Evolutionary conservation across 2,329 filamentous ascomycete species (phyloP).

Genomic region (Colletotrichum godetiae): DNA sequence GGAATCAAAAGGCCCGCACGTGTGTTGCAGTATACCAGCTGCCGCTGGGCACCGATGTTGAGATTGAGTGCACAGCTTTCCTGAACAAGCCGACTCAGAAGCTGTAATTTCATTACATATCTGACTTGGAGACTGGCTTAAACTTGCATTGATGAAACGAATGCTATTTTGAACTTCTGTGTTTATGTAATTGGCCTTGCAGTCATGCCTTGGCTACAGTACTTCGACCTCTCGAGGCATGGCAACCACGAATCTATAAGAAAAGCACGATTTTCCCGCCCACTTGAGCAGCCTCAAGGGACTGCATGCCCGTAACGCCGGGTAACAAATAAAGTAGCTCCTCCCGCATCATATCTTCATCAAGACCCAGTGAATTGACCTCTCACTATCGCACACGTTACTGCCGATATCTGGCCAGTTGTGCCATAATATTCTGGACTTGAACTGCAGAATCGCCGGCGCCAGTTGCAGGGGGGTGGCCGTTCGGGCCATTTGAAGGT

Average conservation of each 20-base stretch:
- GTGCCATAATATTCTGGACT: conserved; percentile 80
- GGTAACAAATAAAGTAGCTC: conserved; percentile 17
- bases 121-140: neutral
- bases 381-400: conserved; percentile 41
- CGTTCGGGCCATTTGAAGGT: conserved; percentile 37
- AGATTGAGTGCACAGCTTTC: conserved; percentile 75
- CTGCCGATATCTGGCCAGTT: conserved; percentile 74
- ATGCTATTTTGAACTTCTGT: neutral
- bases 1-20: conserved; percentile 57
- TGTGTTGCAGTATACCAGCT: conserved; percentile 81
- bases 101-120: neutral
- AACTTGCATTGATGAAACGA: neutral
- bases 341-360: conserved; percentile 30
- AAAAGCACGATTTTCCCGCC: conserved; percentile 6
- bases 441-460: conserved; percentile 58
- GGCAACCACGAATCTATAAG: conserved; percentile 8
- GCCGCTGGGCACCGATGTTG: conserved; percentile 76
- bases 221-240: neutral
- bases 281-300: neutral
- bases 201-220: neutral
- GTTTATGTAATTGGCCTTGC: neutral
- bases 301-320: conserved; percentile 17
- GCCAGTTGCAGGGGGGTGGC: conserved; percentile 29
- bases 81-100: conserved; percentile 31
- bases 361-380: neutral